Percentiles rank a stretch among this genome's conserved stretches.
Conservation (phyloP, 1,284 basidiomycete species). For the Stygiomarasmius scandens region DNA sequence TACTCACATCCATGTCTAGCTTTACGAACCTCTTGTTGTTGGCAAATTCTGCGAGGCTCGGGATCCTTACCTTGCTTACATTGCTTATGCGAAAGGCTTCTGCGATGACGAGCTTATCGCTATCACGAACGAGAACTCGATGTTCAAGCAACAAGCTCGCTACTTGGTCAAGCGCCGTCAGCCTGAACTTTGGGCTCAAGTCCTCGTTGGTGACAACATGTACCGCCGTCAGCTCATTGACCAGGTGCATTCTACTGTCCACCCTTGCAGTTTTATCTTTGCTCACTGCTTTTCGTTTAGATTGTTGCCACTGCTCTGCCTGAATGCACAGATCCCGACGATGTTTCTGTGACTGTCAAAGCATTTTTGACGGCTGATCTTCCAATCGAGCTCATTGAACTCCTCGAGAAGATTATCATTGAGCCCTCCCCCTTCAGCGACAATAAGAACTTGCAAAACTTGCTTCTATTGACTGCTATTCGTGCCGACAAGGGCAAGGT, state of each 20-base stretch:
- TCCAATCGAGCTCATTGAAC: slow-evolving; percentile 95
- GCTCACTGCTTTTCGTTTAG: slow-evolving; percentile 38
- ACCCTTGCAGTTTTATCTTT: slow-evolving; percentile 1
- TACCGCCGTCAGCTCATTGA: slow-evolving; percentile 95
- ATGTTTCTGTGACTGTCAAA: slow-evolving; percentile 98
- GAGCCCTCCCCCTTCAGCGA: slow-evolving; percentile 98
- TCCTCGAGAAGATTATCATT: slow-evolving; percentile 98
- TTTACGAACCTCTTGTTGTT: slow-evolving; percentile 95
- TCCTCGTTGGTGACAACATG: slow-evolving; percentile 88
- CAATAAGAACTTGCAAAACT: slow-evolving; percentile 94
- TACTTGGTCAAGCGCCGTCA: slow-evolving; percentile 98
- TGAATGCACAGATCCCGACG: slow-evolving; percentile 97
- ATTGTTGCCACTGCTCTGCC: slow-evolving; percentile 94
- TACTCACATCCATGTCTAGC: slow-evolving; percentile 40
- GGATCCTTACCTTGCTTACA: slow-evolving; percentile 98
- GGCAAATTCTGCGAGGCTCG: slow-evolving; percentile 99
- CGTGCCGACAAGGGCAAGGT: slow-evolving; percentile 99
- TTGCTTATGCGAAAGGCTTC: slow-evolving; percentile 99
- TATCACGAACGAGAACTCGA: slow-evolving; percentile 99
- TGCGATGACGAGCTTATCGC: slow-evolving; percentile 97
- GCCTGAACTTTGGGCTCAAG: slow-evolving; percentile 96
- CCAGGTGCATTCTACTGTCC: slow-evolving; percentile 59
- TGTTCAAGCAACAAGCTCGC: slow-evolving; percentile 99
- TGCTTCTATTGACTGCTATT: slow-evolving; percentile 94
- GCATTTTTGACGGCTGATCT: slow-evolving; percentile 98